These are phyloP conservation scores for Acacia concinna DNA, from an alignment of 331 rosid genomes.

Conservation along the genomic window DNA sequence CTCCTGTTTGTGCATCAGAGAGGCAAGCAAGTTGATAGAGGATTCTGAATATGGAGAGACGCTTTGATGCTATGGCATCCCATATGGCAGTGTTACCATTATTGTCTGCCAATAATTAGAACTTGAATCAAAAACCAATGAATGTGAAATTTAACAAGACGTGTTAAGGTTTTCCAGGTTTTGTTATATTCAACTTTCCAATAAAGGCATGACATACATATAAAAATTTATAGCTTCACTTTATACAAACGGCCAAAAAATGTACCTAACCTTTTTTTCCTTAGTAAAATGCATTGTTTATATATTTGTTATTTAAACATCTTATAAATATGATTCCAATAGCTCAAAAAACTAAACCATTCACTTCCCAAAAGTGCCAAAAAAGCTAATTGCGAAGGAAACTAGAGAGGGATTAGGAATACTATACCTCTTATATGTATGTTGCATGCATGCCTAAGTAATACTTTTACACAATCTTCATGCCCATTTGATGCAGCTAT, in stretches of 20 bases:
- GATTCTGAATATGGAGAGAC: conserved; percentile 59
- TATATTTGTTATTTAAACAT: background rate
- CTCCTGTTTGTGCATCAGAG: conserved; percentile 53
- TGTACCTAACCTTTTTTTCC: background rate
- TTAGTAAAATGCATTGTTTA: background rate
- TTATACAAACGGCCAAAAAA: background rate
- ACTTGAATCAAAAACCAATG: background rate
- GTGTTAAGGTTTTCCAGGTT: background rate
- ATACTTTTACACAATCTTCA: conserved; percentile 66
- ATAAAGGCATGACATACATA: background rate
- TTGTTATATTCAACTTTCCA: background rate
- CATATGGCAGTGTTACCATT: conserved; percentile 76
- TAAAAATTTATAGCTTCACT: background rate
- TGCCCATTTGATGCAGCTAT: conserved; percentile 80
- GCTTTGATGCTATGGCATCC: conserved; percentile 72
- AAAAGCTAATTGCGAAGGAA: background rate
- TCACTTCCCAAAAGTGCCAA: background rate
- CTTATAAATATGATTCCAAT: background rate
- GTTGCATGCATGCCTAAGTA: conserved; percentile 65
- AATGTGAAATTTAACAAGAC: background rate
- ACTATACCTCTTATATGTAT: conserved; percentile 56
- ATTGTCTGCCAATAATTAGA: conserved; percentile 38
- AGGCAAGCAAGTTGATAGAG: conserved; percentile 52
- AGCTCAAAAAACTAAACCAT: background rate
- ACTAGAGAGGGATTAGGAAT: conserved; percentile 7